A percentile compares a stretch with the other conserved stretches of the same genome.
Conservation (phyloP, 1,139 yeast species). For the Geotrichum bryndzae region DNA sequence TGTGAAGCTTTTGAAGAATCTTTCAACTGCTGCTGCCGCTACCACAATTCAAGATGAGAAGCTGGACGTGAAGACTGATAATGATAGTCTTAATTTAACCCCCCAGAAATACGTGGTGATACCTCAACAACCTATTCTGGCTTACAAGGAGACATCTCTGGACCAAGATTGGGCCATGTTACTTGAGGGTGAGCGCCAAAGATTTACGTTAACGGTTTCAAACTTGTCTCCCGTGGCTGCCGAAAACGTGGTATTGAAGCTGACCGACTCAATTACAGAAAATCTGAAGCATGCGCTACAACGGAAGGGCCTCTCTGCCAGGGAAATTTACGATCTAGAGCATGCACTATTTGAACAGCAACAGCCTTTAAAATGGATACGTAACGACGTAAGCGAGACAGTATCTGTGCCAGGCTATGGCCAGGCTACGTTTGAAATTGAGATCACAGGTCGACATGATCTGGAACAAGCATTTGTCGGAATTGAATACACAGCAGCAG, state of each 20-base stretch:
- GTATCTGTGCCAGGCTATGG: background rate
- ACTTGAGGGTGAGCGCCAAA: conserved; percentile 65
- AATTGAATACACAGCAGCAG: conserved; percentile 52
- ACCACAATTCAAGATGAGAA: background rate
- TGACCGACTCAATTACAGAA: conserved; percentile 35
- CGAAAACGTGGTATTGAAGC: conserved; percentile 46
- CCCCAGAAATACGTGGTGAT: conserved; percentile 18
- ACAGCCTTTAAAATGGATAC: background rate
- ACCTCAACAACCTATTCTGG: conserved; percentile 12
- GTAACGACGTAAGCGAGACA: background rate
- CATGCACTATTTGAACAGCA: background rate
- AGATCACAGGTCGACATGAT: conserved; percentile 64
- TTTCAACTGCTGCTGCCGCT: background rate
- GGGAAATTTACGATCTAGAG: conserved; percentile 1
- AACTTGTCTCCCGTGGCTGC: conserved; percentile 43
- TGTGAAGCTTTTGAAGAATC: background rate
- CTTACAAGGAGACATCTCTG: conserved; percentile 46
- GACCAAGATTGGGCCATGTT: conserved; percentile 67
- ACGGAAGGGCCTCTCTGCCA: background rate
- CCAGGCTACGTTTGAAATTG: conserved; percentile 34
- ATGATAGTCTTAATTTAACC: conserved; percentile 9
- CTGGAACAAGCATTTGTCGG: conserved; percentile 59
- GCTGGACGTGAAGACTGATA: background rate
- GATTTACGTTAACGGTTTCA: conserved; percentile 47
- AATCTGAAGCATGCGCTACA: background rate